These are phyloP conservation scores for Phyllosticta citribraziliensis DNA, from an alignment of 2,329 filamentous ascomycete genomes.

Conservation along the genomic window DNA sequence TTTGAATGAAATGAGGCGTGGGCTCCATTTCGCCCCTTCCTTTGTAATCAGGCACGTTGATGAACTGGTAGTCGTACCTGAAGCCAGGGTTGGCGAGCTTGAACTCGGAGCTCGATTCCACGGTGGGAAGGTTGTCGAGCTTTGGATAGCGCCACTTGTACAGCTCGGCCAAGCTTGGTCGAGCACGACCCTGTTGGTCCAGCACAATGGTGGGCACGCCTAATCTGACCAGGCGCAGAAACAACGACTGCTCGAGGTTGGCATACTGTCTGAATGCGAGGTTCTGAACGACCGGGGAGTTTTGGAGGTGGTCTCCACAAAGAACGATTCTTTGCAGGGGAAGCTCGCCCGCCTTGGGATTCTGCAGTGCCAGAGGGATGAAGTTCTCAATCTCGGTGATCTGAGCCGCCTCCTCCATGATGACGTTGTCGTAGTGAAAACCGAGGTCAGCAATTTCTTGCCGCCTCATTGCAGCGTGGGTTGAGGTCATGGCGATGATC, in stretches of 20 bases:
- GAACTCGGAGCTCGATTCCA: slow-evolving; percentile 62
- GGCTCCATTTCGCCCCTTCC: slow-evolving; percentile 81
- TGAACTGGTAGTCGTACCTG: slow-evolving; percentile 91
- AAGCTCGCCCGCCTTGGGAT: slow-evolving; percentile 60
- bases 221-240: slow-evolving; percentile 79
- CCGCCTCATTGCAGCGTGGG: slow-evolving; percentile 88
- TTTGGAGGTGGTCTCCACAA: slow-evolving; percentile 92
- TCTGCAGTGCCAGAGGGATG: slow-evolving; percentile 87
- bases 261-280: slow-evolving; percentile 90
- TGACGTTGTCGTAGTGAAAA: slow-evolving; percentile 93
- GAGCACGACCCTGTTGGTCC: slow-evolving; percentile 86
- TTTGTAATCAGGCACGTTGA: slow-evolving; percentile 90
- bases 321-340: slow-evolving; percentile 80
- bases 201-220: slow-evolving; percentile 86
- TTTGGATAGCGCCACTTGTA: slow-evolving; percentile 89
- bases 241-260: slow-evolving; percentile 91
- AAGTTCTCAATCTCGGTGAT: slow-evolving; percentile 97
- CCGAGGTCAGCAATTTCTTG: slow-evolving; percentile 85
- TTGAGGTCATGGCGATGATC: slow-evolving; percentile 97
- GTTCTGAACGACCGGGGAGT: slow-evolving; percentile 91
- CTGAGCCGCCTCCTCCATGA: slow-evolving; percentile 98
- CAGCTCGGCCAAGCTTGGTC: slow-evolving; percentile 75
- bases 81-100: slow-evolving; percentile 80
- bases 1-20: slow-evolving; percentile 90
- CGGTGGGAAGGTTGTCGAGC: slow-evolving; percentile 68